Base-by-base conservation (phyloP, 176 grass and related monocot genomes). In the Rhynchospora tenuis region DNA sequence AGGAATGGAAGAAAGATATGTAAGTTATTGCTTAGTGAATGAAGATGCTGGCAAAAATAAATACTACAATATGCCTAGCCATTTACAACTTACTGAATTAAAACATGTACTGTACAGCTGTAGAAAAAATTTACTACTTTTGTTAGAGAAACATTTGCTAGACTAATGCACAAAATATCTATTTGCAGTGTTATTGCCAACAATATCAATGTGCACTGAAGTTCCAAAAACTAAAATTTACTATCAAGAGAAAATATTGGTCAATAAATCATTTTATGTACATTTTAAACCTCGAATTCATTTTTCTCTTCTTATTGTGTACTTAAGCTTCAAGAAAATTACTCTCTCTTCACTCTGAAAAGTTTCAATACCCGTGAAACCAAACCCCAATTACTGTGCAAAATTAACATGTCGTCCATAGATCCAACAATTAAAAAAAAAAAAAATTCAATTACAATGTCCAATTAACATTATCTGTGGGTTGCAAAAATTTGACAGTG, bases 221-320 rank as follows among this genome's bases (percentile, higher is more conserved):
- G 43, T 47, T 48, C 44, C 19, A 73, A 23, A 9, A 73, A 22
- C 22, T 73, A 17, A 73, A 73, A 17, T 48, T 73, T 48, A 19
- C 44, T 3, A 23, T 5, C 26, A n/a, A 71, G 44, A 74, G 71
- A 45, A 72, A 23, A 75, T 75, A 45, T 48, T 24, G 14, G 46
- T 74, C 70, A 74, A 74, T 19, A 48, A 51, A 74, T 50, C 70
- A 74, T 50, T 45, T 73, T n/a, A n/a, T 73, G n/a, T 51, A 74
- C 3, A 74, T 5, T 51, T 45, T 48, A 47, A 74, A 15, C 3
- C 10, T 20, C 64, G 38, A 67, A 67, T 2, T 33, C 31, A 67
- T 33, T 1, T 54, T 75, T 26, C 24, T 55, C 70, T 16, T 70
- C 31, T 70, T 45, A 19, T 16, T 10, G 66, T 44, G 66, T 20